Evolutionary conservation across 345 rosid genomes (phyloP).

Genomic region (Eucalyptus brandiana): DNA sequence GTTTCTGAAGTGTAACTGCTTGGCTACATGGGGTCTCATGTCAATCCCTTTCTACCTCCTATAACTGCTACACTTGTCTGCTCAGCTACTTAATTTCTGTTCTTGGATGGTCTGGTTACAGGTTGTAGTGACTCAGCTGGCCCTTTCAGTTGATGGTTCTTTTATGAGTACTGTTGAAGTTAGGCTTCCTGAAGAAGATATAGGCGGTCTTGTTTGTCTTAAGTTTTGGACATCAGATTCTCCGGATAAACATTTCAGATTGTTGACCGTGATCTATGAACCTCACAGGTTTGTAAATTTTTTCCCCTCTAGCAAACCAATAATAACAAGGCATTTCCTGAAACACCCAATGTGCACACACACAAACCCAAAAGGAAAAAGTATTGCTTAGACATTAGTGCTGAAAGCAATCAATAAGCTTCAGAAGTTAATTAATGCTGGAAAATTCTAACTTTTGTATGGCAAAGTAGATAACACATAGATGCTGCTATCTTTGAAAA

Average conservation of each 20-base stretch:
- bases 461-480: not conserved
- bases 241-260: conserved; percentile 45
- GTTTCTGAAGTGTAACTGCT: not conserved
- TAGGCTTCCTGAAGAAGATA: conserved; percentile 80
- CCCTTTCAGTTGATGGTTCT: conserved; percentile 74
- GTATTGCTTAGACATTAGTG: not conserved
- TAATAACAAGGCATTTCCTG: not conserved
- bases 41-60: not conserved
- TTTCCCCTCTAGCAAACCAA: not conserved
- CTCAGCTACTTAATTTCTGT: conserved; percentile 16
- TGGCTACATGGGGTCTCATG: not conserved
- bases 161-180: conserved; percentile 76
- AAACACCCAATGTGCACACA: not conserved
- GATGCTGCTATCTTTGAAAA: not conserved
- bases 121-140: conserved; percentile 72
- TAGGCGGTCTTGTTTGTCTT: conserved; percentile 80
- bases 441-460: not conserved
- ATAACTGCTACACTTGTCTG: not conserved
- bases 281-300: conserved; percentile 62
- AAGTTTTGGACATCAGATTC: conserved; percentile 69
- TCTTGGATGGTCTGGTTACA: not conserved
- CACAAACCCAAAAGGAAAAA: not conserved
- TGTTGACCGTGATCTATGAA: conserved; percentile 82
- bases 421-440: not conserved
- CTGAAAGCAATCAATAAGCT: not conserved